Evolutionary conservation across 2,329 filamentous ascomycete species (phyloP).

Genomic region (Ophiosphaerella korrae): DNA sequence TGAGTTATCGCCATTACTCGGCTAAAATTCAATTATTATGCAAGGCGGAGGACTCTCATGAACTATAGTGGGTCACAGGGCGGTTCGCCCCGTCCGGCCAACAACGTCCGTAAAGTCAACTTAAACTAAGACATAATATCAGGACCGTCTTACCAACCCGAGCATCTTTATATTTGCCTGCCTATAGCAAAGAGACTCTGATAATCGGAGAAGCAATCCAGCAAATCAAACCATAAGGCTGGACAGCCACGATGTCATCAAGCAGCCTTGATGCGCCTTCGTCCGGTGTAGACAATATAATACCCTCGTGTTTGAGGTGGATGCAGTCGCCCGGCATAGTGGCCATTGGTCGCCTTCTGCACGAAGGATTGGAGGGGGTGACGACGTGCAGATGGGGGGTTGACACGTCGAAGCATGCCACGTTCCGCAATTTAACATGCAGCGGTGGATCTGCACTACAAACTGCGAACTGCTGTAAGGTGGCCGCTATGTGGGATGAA

Average conservation of each 20-base stretch:
- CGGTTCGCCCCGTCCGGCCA: conserved; percentile 22
- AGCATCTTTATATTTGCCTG: not conserved
- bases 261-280: conserved; percentile 11
- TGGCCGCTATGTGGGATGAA: conserved; percentile 7
- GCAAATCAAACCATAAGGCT: conserved; percentile 16
- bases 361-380: conserved; percentile 9
- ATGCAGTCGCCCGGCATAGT: conserved; percentile 3
- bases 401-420: conserved; percentile 1
- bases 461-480: conserved; percentile 18
- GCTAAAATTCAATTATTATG: not conserved
- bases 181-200: not conserved
- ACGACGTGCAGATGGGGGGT: conserved; percentile 15
- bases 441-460: conserved; percentile 14
- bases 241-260: conserved; percentile 9
- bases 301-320: conserved; percentile 1
- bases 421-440: conserved; percentile 6
- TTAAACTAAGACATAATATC: conserved; percentile 7
- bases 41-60: not conserved
- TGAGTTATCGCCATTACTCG: not conserved
- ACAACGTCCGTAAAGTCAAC: not conserved
- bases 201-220: not conserved
- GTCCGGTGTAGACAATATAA: conserved; percentile 21
- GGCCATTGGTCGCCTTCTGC: conserved; percentile 7
- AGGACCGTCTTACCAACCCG: not conserved
- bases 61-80: conserved; percentile 8